Conservation (phyloP, 352 stramenopile species). For the Phytophthora agathidicida region DNA sequence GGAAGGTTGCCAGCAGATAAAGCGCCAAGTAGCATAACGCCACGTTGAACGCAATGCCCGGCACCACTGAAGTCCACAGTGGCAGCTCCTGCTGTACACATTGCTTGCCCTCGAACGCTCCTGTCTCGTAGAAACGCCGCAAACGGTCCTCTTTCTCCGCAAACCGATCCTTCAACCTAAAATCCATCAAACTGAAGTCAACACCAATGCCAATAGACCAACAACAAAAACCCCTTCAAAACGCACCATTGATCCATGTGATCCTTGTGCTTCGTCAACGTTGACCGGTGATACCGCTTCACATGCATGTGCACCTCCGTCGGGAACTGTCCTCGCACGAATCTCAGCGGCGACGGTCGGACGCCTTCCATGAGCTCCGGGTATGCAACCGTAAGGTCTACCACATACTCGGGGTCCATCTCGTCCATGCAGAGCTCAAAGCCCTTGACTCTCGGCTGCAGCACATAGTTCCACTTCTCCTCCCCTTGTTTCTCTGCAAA, state of each 20-base stretch:
- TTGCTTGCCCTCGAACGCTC: constrained; percentile 48
- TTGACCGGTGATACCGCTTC: constrained; percentile 53
- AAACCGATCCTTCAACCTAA: constrained; percentile 69
- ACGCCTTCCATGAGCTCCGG: constrained; percentile 73
- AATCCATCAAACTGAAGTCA: constrained; percentile 6
- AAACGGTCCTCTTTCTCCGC: constrained; percentile 77
- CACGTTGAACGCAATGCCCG: constrained; percentile 49
- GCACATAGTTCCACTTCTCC: constrained; percentile 65
- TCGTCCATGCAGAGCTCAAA: constrained; percentile 75
- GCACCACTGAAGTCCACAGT: constrained; percentile 33
- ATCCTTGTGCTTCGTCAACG: constrained; percentile 47
- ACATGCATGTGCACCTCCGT: constrained; percentile 79
- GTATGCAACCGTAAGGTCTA: constrained; percentile 83
- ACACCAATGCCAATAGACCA: not conserved
- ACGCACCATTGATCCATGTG: constrained; percentile 61
- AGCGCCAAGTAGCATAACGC: constrained; percentile 40
- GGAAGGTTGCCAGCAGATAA: constrained; percentile 36
- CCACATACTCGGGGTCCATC: constrained; percentile 66
- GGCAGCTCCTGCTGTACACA: constrained; percentile 37
- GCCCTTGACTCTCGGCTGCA: constrained; percentile 68
- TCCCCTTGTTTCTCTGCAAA: constrained; percentile 56
- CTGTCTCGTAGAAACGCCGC: constrained; percentile 67
- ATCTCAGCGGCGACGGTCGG: constrained; percentile 66
- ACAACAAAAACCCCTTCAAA: not conserved
- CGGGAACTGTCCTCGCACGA: constrained; percentile 68